Base-by-base conservation (phyloP, 306 rosid species). In the Fragaria iinumae region DNA sequence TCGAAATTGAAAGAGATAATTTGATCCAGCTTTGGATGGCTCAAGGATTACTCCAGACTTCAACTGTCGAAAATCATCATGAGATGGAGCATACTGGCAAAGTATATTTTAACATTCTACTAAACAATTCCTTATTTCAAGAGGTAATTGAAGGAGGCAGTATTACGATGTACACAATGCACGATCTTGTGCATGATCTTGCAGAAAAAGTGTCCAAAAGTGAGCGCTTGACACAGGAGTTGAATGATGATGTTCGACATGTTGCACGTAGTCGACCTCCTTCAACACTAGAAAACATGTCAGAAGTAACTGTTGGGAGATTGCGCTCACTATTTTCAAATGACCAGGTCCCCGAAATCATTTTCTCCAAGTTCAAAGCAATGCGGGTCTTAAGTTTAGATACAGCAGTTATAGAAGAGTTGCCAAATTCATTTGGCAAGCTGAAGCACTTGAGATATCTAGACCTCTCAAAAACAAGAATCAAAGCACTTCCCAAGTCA, bases 371-470 rank as follows among this genome's bases (percentile, higher is more conserved):
- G 21, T 79, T 66, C 0, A 29, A 9, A 59, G 32, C 50, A 32
- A 38, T 73, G 38, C 74, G 69, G 0, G 69, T 79, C 21, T 63
- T 79, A 14, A 55, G 25, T n/a, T 59, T 79, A 38, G 1, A 38
- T 0, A n/a, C 13, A n/a, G 3, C 25, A 1, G 2, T 1, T 38
- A 36, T 73, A 27, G 7, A 11, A 16, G 32, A 20, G 11, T 67
- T 79, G 23, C 44, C 83, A 12, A 12, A 55, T 52, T 52, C 83
- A 67, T 8, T 79, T 55, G 63, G 11, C 1, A 45, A 53, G 39
- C 43, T 79, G 74, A 73, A 66, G 29, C 69, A 56, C 50, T 67
- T 67, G 53, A 67, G 72, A 27, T 79, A 72, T 27, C 57, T 79
- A 6, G 77, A 72, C 36, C 11, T 79, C 39, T 63, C 73, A 2